A percentile compares a stretch with the other conserved stretches of the same genome.
Conservation (phyloP, 495 filamentous ascomycete genomes). For the Penicillium samsonianum region DNA sequence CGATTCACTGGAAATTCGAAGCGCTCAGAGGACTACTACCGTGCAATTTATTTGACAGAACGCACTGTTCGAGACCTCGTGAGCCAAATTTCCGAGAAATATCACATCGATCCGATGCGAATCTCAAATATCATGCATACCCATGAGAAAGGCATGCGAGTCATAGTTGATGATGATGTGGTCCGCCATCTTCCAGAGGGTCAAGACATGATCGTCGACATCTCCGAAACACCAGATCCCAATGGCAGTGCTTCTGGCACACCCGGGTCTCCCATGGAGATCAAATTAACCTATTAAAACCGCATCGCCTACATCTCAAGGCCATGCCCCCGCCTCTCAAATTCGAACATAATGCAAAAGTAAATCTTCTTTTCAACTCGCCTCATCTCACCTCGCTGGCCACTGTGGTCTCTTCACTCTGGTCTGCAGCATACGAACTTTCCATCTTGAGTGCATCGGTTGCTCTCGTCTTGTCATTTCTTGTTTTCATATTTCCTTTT, state of each 20-base stretch:
- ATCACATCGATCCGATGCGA: slow-evolving; percentile 67
- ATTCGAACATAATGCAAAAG: background rate
- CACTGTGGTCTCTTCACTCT: background rate
- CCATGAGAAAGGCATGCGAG: slow-evolving; percentile 69
- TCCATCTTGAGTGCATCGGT: background rate
- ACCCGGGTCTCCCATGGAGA: slow-evolving; percentile 33
- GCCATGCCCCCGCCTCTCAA: background rate
- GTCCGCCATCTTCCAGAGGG: slow-evolving; percentile 85
- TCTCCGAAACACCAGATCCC: slow-evolving; percentile 41
- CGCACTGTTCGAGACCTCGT: slow-evolving; percentile 73
- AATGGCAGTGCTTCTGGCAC: slow-evolving; percentile 15
- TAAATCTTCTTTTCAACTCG: background rate
- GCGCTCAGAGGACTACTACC: slow-evolving; percentile 66
- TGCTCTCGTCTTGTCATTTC: slow-evolving; percentile 20
- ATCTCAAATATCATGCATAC: slow-evolving; percentile 71
- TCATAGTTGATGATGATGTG: slow-evolving; percentile 89
- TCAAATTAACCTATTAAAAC: slow-evolving; percentile 43
- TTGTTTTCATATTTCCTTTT: slow-evolving; percentile 18
- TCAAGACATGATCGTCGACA: slow-evolving; percentile 80
- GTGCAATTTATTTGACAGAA: slow-evolving; percentile 82
- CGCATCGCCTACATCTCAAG: background rate
- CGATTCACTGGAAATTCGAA: slow-evolving; percentile 57
- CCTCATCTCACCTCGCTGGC: background rate
- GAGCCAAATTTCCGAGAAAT: slow-evolving; percentile 70
- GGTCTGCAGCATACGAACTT: background rate